These are phyloP conservation scores for Deuterostichococcus epilithicus DNA, from an alignment of 139 green algal genomes.

Conservation along the genomic window DNA sequence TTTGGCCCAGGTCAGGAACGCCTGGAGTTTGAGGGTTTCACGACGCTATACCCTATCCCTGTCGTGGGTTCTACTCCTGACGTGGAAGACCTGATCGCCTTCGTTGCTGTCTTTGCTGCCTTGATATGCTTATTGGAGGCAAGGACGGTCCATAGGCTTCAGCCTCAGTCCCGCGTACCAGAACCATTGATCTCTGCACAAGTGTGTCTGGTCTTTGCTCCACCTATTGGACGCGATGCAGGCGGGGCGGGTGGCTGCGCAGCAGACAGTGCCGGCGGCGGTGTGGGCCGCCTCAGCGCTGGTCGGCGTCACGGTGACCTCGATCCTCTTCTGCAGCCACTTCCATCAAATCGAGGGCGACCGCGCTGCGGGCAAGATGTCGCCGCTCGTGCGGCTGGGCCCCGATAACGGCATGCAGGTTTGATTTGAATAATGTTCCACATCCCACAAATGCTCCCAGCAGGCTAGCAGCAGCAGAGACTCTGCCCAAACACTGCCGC, in stretches of 20 bases:
- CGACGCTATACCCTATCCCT: too few species aligned
- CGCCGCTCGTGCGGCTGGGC: conserved; percentile 80
- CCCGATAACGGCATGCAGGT: conserved; percentile 20
- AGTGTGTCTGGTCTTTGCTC: too few species aligned
- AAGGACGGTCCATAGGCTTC: too few species aligned
- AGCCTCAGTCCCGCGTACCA: too few species aligned
- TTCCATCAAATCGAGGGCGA: conserved; percentile 92
- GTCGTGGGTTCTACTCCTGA: too few species aligned
- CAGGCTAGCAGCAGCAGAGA: too few species aligned
- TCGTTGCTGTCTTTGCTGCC: neutral
- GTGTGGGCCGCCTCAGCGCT: conserved; percentile 46
- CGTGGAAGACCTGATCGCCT: neutral
- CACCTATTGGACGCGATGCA: too few species aligned
- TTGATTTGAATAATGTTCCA: neutral
- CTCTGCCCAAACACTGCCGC: too few species aligned
- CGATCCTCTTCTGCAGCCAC: conserved; percentile 93
- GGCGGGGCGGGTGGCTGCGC: neutral
- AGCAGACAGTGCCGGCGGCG: conserved; percentile 13
- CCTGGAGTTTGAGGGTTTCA: neutral
- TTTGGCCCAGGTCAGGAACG: conserved; percentile 56
- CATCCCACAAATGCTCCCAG: too few species aligned
- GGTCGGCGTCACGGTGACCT: conserved; percentile 81
- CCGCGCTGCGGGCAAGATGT: conserved; percentile 71
- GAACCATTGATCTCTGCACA: too few species aligned
- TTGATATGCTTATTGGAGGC: too few species aligned